These are phyloP conservation scores for Microdochium paspali DNA, from an alignment of 2,329 filamentous ascomycete species.

Conservation along the genomic window DNA sequence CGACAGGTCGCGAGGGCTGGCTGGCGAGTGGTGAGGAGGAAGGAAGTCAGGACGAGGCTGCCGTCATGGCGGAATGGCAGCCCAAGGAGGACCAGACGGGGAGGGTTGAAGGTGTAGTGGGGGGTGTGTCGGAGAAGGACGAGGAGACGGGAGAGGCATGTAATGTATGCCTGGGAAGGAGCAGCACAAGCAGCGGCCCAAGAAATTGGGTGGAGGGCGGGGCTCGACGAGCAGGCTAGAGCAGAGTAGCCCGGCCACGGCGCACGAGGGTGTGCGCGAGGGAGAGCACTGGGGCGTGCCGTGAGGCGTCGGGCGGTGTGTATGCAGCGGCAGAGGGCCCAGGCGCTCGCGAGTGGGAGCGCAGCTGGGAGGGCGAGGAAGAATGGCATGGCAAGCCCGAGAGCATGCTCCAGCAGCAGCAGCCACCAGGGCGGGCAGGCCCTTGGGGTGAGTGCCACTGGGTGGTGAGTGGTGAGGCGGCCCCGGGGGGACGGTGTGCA, in stretches of 20 bases:
- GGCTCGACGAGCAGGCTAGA: not conserved
- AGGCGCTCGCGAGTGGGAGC: not conserved
- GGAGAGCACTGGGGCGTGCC: not conserved
- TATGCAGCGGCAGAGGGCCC: not conserved
- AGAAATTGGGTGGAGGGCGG: slow-evolving; percentile 1
- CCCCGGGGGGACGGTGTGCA: too few relatives aligned
- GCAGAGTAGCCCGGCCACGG: not conserved
- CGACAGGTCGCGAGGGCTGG: not conserved
- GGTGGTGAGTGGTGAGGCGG: too few relatives aligned
- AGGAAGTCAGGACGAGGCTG: not conserved
- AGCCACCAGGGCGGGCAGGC: too few relatives aligned
- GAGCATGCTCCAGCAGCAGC: too few relatives aligned
- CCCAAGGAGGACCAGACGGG: not conserved
- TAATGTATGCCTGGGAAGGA: slow-evolving; percentile 1
- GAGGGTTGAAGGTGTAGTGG: slow-evolving; percentile 1
- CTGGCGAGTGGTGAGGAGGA: not conserved
- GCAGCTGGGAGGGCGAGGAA: not conserved
- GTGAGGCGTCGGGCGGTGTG: not conserved
- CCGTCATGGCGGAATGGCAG: not conserved
- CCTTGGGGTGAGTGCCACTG: too few relatives aligned
- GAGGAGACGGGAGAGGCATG: not conserved
- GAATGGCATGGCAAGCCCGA: too few relatives aligned
- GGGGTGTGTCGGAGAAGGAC: not conserved
- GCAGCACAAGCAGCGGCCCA: not conserved
- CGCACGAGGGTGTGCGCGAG: not conserved